Evolutionary conservation across 2,329 filamentous ascomycete genomes (phyloP), one percentile per base, ranked within the genome.

Genomic region (Dactylonectria macrodidyma): DNA sequence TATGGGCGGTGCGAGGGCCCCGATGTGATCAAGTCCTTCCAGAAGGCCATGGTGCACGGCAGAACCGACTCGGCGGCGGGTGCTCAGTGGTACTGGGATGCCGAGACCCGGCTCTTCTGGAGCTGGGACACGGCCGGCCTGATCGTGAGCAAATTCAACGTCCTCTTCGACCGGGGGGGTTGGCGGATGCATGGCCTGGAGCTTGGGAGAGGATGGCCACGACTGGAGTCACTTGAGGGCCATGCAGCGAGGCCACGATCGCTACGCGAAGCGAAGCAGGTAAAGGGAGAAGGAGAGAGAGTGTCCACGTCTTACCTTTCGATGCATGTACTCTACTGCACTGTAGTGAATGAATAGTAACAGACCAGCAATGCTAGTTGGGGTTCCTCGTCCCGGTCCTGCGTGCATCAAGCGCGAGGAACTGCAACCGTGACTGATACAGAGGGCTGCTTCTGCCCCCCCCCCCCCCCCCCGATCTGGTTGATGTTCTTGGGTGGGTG

Each of bases 31-130:
- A 14, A 24, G 0, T 75, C 72, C 1, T 88, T 87, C 78, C 71
- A 77, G 26, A 78, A 77, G 19, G 87, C 86, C 11, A 64, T 84
- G 5, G 60, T 74, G 5, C 75, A 83, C 30, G 82, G 83, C 14
- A 71, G 80, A 44, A 80, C 85, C 0, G 83, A 88, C 24, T 84
- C 84, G 5, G 78, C 75, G 3, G 83, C 87, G 67, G 85, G 87
- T 0, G 88, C 86, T 2, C 86, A 87, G 76, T 89, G 87, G 81
- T 90, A 81, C 78, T 87, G 84, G 81, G 86, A 89, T 68, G 34
- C 77, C 0, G 69, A 75, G 2, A 80, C 81, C 34, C 75, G 78
- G 4, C 72, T 87, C 41, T 89, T 86, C 78, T 89, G 87, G 87
- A 85, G 85, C 2, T 89, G 85, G 84, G 87, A 89, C 61, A 88